phyloP scores from a whole-genome alignment of 2,329 filamentous ascomycete genomes.

The Ophioceras dolichostomum region DNA sequence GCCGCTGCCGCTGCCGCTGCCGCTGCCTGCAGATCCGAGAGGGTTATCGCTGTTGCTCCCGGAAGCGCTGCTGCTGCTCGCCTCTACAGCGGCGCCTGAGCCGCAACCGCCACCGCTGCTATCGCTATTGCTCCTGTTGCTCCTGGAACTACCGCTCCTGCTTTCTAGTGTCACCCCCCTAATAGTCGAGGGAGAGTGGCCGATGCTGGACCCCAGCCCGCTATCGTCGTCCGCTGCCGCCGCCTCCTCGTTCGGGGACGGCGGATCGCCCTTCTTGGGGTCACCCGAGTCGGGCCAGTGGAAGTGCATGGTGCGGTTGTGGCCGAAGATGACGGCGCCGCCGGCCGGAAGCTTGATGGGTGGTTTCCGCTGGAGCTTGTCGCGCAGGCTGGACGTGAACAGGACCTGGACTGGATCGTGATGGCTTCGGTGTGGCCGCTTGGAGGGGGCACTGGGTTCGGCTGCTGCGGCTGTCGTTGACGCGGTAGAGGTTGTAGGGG shows the following conservation, averaged over 20 bases:
- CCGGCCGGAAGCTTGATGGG: not conserved
- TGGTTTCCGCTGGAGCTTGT: not conserved
- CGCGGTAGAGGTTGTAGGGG: not conserved
- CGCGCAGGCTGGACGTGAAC: not conserved
- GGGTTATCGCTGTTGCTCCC: too few relatives aligned
- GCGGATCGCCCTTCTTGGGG: not conserved
- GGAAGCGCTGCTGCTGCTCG: too few relatives aligned
- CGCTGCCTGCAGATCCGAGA: too few relatives aligned
- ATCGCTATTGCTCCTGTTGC: too few relatives aligned
- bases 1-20: too few relatives aligned
- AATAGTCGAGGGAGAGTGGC: too few relatives aligned
- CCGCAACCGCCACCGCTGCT: too few relatives aligned
- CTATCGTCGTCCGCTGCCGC: not conserved
- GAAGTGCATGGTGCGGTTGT: conserved; percentile 1
- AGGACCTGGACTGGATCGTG: not conserved
- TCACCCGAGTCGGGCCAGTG: not conserved
- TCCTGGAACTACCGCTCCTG: too few relatives aligned
- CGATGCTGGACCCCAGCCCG: not conserved
- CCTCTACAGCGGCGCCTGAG: too few relatives aligned
- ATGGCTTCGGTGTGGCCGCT: too few relatives aligned
- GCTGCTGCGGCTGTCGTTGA: not conserved
- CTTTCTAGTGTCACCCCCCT: too few relatives aligned
- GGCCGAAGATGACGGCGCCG: not conserved
- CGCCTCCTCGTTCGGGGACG: not conserved
- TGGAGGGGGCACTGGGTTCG: too few relatives aligned